These are phyloP conservation scores for Stephania japonica DNA, from an alignment of 164 flowering plant genomes.

Conservation along the genomic window DNA sequence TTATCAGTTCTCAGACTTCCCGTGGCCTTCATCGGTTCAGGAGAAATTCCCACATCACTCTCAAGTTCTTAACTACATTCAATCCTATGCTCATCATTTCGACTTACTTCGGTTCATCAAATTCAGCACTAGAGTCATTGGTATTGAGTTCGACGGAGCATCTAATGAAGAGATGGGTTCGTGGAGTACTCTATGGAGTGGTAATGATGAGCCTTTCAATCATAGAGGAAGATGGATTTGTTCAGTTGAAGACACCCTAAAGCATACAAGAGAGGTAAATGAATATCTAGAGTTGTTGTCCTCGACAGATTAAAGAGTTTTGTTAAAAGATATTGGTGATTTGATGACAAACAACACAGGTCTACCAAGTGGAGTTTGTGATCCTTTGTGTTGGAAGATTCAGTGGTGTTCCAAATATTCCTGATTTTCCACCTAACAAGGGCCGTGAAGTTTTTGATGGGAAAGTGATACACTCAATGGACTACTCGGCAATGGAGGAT, in stretches of 20 bases:
- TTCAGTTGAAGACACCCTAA: slow-evolving; percentile 23
- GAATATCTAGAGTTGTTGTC: slow-evolving; percentile 34
- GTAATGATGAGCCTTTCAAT: slow-evolving; percentile 32
- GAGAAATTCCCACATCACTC: slow-evolving; percentile 32
- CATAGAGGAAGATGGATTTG: slow-evolving; percentile 31
- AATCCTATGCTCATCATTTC: slow-evolving; percentile 37
- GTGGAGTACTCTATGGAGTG: slow-evolving; percentile 41
- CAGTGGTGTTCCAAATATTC: slow-evolving; percentile 49
- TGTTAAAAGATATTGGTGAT: background rate
- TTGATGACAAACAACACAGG: background rate
- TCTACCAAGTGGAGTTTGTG: slow-evolving; percentile 17
- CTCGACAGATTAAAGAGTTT: no score
- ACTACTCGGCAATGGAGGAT: slow-evolving; percentile 47
- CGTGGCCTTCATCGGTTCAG: slow-evolving; percentile 50
- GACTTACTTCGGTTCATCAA: slow-evolving; percentile 24
- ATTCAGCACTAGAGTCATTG: slow-evolving; percentile 29
- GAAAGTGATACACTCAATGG: slow-evolving; percentile 52
- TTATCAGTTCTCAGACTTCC: slow-evolving; percentile 57
- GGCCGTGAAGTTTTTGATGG: slow-evolving; percentile 57
- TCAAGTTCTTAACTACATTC: slow-evolving; percentile 40
- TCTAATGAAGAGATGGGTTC: slow-evolving; percentile 23
- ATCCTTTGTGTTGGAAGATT: slow-evolving; percentile 45
- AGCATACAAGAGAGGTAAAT: slow-evolving; percentile 12
- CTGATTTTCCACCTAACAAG: slow-evolving; percentile 29
- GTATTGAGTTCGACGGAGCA: slow-evolving; percentile 27